Base-by-base conservation (phyloP, 2,329 filamentous ascomycete species). In the Ophiostoma angusticollis region DNA sequence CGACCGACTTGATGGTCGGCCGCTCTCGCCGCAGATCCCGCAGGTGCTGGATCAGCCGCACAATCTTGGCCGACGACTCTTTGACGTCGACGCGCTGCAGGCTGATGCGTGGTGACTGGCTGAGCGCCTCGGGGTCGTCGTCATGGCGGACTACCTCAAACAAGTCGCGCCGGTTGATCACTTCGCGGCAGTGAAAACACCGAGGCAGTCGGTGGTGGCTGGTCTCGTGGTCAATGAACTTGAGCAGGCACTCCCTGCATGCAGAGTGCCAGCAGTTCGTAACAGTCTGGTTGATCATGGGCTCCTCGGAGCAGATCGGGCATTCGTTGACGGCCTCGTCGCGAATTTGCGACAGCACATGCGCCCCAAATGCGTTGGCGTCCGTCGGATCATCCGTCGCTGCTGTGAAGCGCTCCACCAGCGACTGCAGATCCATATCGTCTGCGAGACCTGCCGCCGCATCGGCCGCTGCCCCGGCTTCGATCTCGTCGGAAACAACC, bases 181-280 rank as follows among this genome's bases (percentile, higher is more conserved):
- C 68, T 49, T 85, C 82, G 23, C 91, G 81, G 55, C 91, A 98
- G 48, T 82, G 89, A 63, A 94, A 93, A 59, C 91, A 98, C 9
- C 80, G 74, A 1, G 91, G 81, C 0, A 80, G 58, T 35, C 84
- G 72, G 31, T 78, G 77, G 42, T 80, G 84, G 48, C 84, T 78
- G 5, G 70, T 80, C 56, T 94, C 82, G 52, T 94, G 86, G 46
- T 82, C 77, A 52, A 98, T 93, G 50, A 85, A 94, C 49, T 85
- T 78, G 2, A 93, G 64, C n/a, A 96, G 63, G 51, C 91, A 98
- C 45, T 84, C 80, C 59, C 91, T 94, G 64, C 91, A 98, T 1
- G 91, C 87, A 24, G 84, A 93, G 58, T 98, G 91, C 86, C 91
- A 98, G 60, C 91, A 98, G 0, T 85, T 84, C 0, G 91, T 96